phyloP scores from a whole-genome alignment of 345 rosid species.

The Bruguiera sexangula region DNA sequence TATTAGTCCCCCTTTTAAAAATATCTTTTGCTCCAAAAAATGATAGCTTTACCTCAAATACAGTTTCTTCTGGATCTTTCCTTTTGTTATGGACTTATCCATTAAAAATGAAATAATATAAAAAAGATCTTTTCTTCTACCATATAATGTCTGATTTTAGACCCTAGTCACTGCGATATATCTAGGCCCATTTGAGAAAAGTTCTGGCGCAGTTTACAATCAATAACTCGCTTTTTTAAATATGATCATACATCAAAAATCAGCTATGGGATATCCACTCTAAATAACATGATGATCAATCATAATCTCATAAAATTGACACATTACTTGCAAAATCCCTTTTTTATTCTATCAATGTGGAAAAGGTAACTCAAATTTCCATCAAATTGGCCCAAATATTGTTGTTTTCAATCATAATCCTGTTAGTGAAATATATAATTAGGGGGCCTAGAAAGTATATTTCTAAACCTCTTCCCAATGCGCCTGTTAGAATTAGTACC shows the following conservation, averaged over 20 bases:
- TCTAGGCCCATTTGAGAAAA: not conserved
- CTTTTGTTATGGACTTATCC: not conserved
- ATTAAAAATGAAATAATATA: too few species aligned
- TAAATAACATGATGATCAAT: constrained; percentile 45
- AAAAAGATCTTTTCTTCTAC: too few species aligned
- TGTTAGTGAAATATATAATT: constrained; percentile 10
- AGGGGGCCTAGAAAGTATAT: constrained; percentile 23
- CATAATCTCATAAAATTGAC: constrained; percentile 42
- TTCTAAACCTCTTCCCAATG: constrained; percentile 5
- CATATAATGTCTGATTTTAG: too few species aligned
- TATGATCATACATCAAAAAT: constrained; percentile 19
- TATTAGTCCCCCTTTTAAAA: not conserved
- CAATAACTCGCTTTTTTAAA: constrained; percentile 11
- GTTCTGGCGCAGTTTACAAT: constrained; percentile 3
- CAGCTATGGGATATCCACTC: constrained; percentile 33
- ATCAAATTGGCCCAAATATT: constrained; percentile 16
- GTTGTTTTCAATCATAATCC: constrained; percentile 26
- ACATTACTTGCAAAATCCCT: constrained; percentile 20
- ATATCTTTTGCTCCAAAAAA: not conserved
- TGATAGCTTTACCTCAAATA: not conserved
- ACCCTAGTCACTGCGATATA: not conserved
- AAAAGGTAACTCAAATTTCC: constrained; percentile 7
- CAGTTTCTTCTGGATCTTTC: not conserved
- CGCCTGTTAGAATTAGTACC: constrained; percentile 29
- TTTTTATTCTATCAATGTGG: constrained; percentile 19